Evolutionary conservation across 2,329 filamentous ascomycete genomes (phyloP).

Genomic region (Paecilomyces dactylethromorphus): DNA sequence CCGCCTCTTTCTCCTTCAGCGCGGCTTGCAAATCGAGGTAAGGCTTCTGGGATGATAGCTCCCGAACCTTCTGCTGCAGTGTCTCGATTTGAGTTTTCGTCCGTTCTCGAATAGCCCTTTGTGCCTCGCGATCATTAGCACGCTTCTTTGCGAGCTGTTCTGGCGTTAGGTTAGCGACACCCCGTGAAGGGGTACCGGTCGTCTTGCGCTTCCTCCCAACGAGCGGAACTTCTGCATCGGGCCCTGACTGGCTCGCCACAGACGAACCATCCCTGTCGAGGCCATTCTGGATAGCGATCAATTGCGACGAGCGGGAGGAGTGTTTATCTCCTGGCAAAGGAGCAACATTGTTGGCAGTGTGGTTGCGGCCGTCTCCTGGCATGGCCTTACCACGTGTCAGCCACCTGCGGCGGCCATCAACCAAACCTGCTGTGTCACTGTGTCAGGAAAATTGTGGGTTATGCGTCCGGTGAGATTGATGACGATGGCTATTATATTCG

Average conservation of each 20-base stretch:
- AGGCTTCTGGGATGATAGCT: slow-evolving; percentile 72
- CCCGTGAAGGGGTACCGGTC: slow-evolving; percentile 49
- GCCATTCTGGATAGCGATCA: slow-evolving; percentile 5
- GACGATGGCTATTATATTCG: neutral
- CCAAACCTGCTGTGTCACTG: slow-evolving; percentile 3
- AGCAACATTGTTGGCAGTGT: slow-evolving; percentile 16
- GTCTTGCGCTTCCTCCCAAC: slow-evolving; percentile 38
- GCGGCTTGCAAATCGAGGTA: slow-evolving; percentile 77
- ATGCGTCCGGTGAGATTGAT: neutral
- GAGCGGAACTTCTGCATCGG: slow-evolving; percentile 15
- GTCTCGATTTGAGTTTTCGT: slow-evolving; percentile 73
- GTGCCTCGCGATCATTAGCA: slow-evolving; percentile 83
- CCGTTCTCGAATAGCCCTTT: slow-evolving; percentile 75
- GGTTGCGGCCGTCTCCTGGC: slow-evolving; percentile 17
- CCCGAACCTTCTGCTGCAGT: slow-evolving; percentile 64
- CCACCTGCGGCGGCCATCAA: slow-evolving; percentile 21
- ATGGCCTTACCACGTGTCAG: slow-evolving; percentile 25
- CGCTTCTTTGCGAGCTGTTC: slow-evolving; percentile 85
- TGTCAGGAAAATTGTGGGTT: neutral
- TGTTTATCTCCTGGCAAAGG: slow-evolving; percentile 16
- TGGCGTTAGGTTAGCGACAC: slow-evolving; percentile 79
- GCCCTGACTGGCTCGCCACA: slow-evolving; percentile 15
- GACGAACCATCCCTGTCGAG: slow-evolving; percentile 22
- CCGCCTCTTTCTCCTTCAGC: slow-evolving; percentile 66
- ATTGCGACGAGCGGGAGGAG: neutral